Evolutionary conservation across 306 rosid genomes (phyloP).

Genomic region (Vachellia collinsii): DNA sequence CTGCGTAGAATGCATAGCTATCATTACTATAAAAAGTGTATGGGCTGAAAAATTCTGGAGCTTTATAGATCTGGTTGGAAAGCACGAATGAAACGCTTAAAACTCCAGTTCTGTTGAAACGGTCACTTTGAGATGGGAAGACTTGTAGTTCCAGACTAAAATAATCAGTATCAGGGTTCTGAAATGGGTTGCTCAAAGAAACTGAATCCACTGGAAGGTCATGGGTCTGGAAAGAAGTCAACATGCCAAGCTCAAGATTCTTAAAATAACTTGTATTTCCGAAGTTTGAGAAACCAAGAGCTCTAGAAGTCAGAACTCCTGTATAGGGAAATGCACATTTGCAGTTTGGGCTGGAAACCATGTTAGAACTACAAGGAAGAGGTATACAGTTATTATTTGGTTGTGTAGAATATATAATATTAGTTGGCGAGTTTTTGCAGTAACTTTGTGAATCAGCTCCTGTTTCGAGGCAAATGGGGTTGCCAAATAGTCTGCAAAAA

Average conservation of each 20-base stretch:
- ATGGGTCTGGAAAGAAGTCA: not conserved
- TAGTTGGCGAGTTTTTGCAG: slow-evolving; percentile 39
- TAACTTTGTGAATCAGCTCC: slow-evolving; percentile 33
- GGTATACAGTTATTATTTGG: slow-evolving; percentile 43
- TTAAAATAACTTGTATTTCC: slow-evolving; percentile 35
- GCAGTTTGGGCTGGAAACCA: slow-evolving; percentile 68
- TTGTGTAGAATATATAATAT: slow-evolving; percentile 38
- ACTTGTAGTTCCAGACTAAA: slow-evolving; percentile 45
- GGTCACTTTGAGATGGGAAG: slow-evolving; percentile 58
- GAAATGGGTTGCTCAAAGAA: slow-evolving; percentile 45
- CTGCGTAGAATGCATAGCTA: slow-evolving; percentile 37
- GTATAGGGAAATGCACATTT: slow-evolving; percentile 67
- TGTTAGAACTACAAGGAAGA: slow-evolving; percentile 39
- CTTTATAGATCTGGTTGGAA: slow-evolving; percentile 55
- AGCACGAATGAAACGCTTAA: slow-evolving; percentile 47
- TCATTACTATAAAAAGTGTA: slow-evolving; percentile 36
- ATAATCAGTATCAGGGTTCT: slow-evolving; percentile 30
- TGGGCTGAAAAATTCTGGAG: slow-evolving; percentile 60
- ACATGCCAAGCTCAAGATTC: slow-evolving; percentile 42
- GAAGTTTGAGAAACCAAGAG: slow-evolving; percentile 53
- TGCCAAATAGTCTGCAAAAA: slow-evolving; percentile 57
- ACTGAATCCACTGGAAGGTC: slow-evolving; percentile 59
- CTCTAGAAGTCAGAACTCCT: slow-evolving; percentile 59
- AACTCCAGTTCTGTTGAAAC: slow-evolving; percentile 59
- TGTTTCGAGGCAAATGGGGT: slow-evolving; percentile 50